Base-by-base conservation (phyloP, 2,329 filamentous ascomycete species). In the Ophiocordyceps camponoti-leonardi region DNA sequence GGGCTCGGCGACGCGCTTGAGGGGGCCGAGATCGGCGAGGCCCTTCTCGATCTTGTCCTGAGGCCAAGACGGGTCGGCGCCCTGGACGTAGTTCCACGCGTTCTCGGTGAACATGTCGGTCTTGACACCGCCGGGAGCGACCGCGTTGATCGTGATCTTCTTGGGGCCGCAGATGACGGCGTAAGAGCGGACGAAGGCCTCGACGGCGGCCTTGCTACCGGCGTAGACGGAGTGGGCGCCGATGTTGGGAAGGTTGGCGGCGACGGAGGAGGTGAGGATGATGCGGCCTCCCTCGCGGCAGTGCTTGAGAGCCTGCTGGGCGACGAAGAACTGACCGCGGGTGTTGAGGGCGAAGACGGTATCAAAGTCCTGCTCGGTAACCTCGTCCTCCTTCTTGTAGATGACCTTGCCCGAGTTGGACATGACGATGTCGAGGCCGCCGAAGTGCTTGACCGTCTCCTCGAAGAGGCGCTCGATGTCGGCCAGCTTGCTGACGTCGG, bases 161-260 rank as follows among this genome's bases (percentile, higher is more conserved):
- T 77, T 72, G 65, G 80, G 72, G 46, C 80, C 76, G 52, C 74
- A 77, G 66, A 83, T 79, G 42, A 78, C 80, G 6, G 83, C 79
- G 64, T 86, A 82, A 53, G 74, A 78, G 59, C 83, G 80, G 53
- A 83, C 80, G 61, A 86, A 84, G 12, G 80, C 80, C 63, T 86
- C 83, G 49, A 86, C 79, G 37, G 83, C 77, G 54, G 81, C 83
- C 69, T 87, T 87, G 61, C 71, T 77, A 14, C 77, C 81, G 22
- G 81, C 82, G 69, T 86, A 87, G 44, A 87, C 69, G 14, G 79
- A 71, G 60, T 86, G 82, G 57, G 78, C 75, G 49, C 78, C 77
- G n/a, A 86, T 28, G 79, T 44, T 73, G 79, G 22, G 22, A 2
- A 26, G 14, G 20, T 22, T 42, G 11, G 41, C 39, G 39, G 39